These are phyloP conservation scores for Metarhizium rileyi DNA, from an alignment of 2,329 filamentous ascomycete species.

Conservation along the genomic window DNA sequence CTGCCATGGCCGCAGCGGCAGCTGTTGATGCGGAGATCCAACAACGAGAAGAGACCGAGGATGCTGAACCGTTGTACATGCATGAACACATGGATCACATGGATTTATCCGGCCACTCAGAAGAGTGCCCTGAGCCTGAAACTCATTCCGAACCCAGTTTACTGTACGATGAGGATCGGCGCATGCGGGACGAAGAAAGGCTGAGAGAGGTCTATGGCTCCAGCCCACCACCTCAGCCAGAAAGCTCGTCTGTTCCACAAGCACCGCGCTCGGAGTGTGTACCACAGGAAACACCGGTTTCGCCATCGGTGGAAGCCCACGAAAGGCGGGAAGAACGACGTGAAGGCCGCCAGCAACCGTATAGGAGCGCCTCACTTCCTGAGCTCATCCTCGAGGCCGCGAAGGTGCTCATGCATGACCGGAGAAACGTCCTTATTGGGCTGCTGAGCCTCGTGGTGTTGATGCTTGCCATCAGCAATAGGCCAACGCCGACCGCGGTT, in stretches of 20 bases:
- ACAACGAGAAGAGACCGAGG: constrained; percentile 20
- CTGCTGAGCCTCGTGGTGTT: constrained; percentile 44
- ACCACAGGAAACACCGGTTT: constrained; percentile 9
- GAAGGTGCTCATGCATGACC: constrained; percentile 45
- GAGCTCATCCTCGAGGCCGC: constrained; percentile 45
- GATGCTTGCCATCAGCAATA: constrained; percentile 33
- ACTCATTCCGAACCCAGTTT: constrained; percentile 5
- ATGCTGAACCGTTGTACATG: constrained; percentile 12
- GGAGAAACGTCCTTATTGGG: constrained; percentile 49
- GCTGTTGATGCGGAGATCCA: constrained; percentile 9
- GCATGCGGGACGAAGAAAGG: constrained; percentile 37
- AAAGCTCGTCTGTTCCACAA: constrained; percentile 6
- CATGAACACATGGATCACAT: constrained; percentile 8
- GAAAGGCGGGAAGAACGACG: constrained; percentile 22
- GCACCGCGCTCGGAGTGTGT: constrained; percentile 8
- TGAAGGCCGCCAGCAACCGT: constrained; percentile 18
- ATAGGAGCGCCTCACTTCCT: constrained; percentile 38
- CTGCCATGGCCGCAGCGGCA: constrained; percentile 8
- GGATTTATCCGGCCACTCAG: constrained; percentile 1
- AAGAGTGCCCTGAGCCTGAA: constrained; percentile 7
- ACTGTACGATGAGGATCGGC: constrained; percentile 22
- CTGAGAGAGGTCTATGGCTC: constrained; percentile 45
- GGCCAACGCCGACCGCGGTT: constrained; percentile 11
- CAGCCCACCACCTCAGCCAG: constrained; percentile 12
- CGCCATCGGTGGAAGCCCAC: constrained; percentile 15